A percentile compares a stretch with the other conserved stretches of the same genome.
phyloP scores from a whole-genome alignment of 2,329 filamentous ascomycete genomes.

The Fusarium abutilonis region DNA sequence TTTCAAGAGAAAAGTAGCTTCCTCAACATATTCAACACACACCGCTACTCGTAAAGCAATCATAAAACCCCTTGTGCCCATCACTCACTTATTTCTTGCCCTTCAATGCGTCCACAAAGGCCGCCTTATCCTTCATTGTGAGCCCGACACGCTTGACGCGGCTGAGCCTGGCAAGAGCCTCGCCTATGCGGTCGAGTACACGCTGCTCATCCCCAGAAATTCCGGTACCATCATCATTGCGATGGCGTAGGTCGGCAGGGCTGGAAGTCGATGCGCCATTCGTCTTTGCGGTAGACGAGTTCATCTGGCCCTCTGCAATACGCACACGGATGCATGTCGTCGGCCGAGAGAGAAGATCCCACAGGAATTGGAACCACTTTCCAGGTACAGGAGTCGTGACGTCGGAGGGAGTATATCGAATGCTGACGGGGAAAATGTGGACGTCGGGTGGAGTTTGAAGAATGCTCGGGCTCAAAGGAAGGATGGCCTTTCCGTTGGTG shows the following conservation, averaged over 20 bases:
- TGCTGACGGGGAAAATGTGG: conserved; percentile 88
- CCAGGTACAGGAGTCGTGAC: conserved; percentile 90
- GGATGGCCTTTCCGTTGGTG: conserved; percentile 89
- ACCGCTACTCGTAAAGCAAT: not conserved
- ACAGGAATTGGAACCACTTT: conserved; percentile 77
- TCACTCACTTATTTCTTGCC: conserved; percentile 48
- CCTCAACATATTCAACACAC: conserved; percentile 1
- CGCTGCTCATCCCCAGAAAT: conserved; percentile 69
- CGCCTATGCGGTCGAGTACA: conserved; percentile 81
- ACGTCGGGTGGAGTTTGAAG: conserved; percentile 72
- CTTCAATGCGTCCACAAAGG: conserved; percentile 77
- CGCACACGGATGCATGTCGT: conserved; percentile 92
- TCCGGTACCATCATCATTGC: conserved; percentile 47
- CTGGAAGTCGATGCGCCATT: conserved; percentile 49
- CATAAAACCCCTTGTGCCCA: not conserved
- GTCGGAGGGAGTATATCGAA: conserved; percentile 88
- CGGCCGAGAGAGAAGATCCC: conserved; percentile 83
- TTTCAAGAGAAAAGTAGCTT: conserved; percentile 5
- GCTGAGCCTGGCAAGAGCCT: conserved; percentile 86
- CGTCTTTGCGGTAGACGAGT: conserved; percentile 54
- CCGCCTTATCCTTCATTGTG: conserved; percentile 81
- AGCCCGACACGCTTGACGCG: conserved; percentile 89
- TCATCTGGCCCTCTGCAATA: conserved; percentile 79
- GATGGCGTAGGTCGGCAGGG: conserved; percentile 44
- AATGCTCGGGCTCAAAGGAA: conserved; percentile 83